phyloP scores from a whole-genome alignment of 2,329 filamentous ascomycete genomes.

The Calonectria naviculata region DNA sequence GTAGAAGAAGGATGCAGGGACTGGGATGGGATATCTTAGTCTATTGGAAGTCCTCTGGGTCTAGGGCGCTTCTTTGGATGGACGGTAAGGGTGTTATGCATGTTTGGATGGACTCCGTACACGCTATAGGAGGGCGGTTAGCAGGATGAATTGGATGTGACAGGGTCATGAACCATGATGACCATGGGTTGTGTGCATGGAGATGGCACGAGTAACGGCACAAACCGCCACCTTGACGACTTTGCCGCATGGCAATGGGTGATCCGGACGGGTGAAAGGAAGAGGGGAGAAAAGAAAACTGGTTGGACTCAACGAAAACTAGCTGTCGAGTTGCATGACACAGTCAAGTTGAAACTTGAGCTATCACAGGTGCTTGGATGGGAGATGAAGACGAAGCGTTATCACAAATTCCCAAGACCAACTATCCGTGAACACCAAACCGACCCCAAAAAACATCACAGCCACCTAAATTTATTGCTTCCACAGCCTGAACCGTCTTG shows the following conservation, averaged over 20 bases:
- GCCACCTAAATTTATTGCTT: background rate
- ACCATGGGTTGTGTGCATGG: slow-evolving; percentile 14
- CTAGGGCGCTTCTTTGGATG: slow-evolving; percentile 20
- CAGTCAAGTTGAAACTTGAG: background rate
- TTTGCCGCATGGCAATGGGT: background rate
- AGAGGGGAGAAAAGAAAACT: slow-evolving; percentile 8
- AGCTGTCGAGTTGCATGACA: too few relatives aligned
- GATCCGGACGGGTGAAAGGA: slow-evolving; percentile 8
- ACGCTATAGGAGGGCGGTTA: slow-evolving; percentile 9
- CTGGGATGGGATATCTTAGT: slow-evolving; percentile 23
- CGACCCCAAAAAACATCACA: background rate
- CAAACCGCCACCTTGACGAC: background rate
- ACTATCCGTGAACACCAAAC: background rate
- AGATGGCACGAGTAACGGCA: slow-evolving; percentile 19
- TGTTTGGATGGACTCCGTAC: slow-evolving; percentile 13
- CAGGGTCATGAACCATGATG: slow-evolving; percentile 8
- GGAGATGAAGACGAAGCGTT: background rate
- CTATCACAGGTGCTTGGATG: background rate
- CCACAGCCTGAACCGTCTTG: background rate
- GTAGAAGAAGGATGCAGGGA: slow-evolving; percentile 23
- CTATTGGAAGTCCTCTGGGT: slow-evolving; percentile 24
- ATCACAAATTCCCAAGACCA: background rate
- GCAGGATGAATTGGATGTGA: slow-evolving; percentile 1
- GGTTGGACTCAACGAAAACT: background rate
- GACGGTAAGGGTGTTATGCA: slow-evolving; percentile 25